phyloP scores from a whole-genome alignment of 805 yeast species.

The Teunomyces gatunensis region DNA sequence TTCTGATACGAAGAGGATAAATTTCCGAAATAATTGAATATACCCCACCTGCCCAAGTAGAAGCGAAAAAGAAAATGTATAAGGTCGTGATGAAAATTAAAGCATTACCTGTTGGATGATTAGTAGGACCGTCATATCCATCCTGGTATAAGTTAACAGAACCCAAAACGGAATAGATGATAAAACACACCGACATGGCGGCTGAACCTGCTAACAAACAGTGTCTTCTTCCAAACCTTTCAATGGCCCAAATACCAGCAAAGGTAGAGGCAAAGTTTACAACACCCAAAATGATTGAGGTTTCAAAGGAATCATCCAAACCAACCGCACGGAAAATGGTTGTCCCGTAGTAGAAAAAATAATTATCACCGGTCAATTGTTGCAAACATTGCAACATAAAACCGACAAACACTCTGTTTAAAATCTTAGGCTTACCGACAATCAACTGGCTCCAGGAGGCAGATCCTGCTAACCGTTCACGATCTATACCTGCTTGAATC shows the following conservation, averaged over 20 bases:
- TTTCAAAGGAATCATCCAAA: slow-evolving; percentile 50
- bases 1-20: slow-evolving; percentile 64
- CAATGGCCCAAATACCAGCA: slow-evolving; percentile 50
- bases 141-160: slow-evolving; percentile 43
- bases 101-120: slow-evolving; percentile 53
- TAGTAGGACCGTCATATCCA: slow-evolving; percentile 37
- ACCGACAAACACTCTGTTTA: slow-evolving; percentile 56
- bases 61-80: slow-evolving; percentile 65
- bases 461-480: slow-evolving; percentile 59
- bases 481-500: slow-evolving; percentile 59
- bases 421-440: slow-evolving; percentile 62
- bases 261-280: slow-evolving; percentile 57
- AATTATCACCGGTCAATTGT: slow-evolving; percentile 61
- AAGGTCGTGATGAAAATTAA: slow-evolving; percentile 67
- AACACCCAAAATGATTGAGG: slow-evolving; percentile 53
- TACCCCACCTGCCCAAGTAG: slow-evolving; percentile 75
- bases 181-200: slow-evolving; percentile 55
- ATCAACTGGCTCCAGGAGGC: slow-evolving; percentile 66
- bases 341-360: slow-evolving; percentile 62
- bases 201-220: slow-evolving; percentile 44
- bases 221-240: slow-evolving; percentile 48
- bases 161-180: slow-evolving; percentile 62
- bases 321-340: slow-evolving; percentile 54
- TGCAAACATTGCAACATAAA: slow-evolving; percentile 56
- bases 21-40: slow-evolving; percentile 66